Conservation (phyloP, 2,329 filamentous ascomycete species). For the Sporothrix brunneoviolacea region DNA sequence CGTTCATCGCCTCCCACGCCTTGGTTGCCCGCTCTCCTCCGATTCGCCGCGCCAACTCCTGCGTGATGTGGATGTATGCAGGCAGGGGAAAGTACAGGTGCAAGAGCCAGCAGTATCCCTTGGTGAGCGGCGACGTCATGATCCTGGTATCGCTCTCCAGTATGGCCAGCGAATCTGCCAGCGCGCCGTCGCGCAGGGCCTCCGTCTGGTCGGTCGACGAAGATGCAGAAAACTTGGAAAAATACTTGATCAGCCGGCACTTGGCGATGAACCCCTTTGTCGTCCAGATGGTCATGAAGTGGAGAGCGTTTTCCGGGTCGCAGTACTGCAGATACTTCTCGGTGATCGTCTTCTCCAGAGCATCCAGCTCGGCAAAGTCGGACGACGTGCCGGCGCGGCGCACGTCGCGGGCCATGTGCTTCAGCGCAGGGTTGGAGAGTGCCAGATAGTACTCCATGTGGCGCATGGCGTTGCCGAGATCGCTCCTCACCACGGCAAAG, state of each 20-base stretch:
- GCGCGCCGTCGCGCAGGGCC: constrained; percentile 22
- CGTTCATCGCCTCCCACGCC: constrained; percentile 29
- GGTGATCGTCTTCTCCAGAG: constrained; percentile 36
- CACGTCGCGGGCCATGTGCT: constrained; percentile 20
- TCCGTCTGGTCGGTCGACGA: constrained; percentile 10
- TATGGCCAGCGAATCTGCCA: constrained; percentile 28
- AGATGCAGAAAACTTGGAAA: constrained; percentile 23
- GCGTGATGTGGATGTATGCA: constrained; percentile 34
- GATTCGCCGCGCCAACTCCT: constrained; percentile 26
- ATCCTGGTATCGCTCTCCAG: constrained; percentile 33
- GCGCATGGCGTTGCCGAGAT: constrained; percentile 34
- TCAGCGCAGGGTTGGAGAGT: constrained; percentile 28
- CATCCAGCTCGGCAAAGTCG: constrained; percentile 24
- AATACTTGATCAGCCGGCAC: constrained; percentile 42
- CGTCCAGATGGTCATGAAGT: constrained; percentile 35
- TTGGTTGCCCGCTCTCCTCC: constrained; percentile 20
- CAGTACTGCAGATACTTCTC: constrained; percentile 39
- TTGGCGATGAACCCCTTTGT: constrained; percentile 40
- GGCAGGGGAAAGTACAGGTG: constrained; percentile 33
- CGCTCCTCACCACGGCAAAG: constrained; percentile 34
- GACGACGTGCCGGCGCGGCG: constrained; percentile 9
- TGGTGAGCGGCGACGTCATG: constrained; percentile 24
- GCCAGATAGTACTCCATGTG: constrained; percentile 29
- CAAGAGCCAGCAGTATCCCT: constrained; percentile 32
- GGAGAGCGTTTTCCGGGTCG: constrained; percentile 31